A percentile compares a stretch with the other conserved stretches of the same genome.
Conservation (phyloP, 148 eudicot species). For the Rhododendron simsii region DNA sequence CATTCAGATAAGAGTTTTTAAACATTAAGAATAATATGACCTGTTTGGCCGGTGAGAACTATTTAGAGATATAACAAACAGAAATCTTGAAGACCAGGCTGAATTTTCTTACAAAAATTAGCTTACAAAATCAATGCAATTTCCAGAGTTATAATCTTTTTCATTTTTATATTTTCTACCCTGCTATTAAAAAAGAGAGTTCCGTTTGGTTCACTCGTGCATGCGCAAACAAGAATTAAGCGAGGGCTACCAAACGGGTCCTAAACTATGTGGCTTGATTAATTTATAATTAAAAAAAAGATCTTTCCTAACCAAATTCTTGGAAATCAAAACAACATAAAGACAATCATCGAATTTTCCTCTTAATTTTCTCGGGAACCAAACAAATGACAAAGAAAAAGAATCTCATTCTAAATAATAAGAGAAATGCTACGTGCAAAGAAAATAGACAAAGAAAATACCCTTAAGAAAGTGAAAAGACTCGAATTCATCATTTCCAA, state of each 20-base stretch:
- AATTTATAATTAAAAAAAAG: not conserved
- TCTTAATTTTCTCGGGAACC: not conserved
- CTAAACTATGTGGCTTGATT: not conserved
- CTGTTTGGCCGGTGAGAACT: slow-evolving; percentile 7
- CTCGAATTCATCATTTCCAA: not conserved
- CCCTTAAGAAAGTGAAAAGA: not conserved
- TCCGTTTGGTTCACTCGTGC: not conserved
- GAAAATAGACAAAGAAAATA: too few relatives aligned
- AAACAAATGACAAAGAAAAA: not conserved
- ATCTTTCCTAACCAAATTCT: not conserved
- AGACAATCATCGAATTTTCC: not conserved
- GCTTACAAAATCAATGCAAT: not conserved
- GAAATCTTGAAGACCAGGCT: not conserved
- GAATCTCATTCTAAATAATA: not conserved
- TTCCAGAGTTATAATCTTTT: not conserved
- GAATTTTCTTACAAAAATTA: not conserved
- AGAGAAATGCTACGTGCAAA: too few relatives aligned
- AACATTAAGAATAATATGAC: not conserved
- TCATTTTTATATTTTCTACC: not conserved
- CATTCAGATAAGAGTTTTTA: not conserved
- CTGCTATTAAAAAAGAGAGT: not conserved
- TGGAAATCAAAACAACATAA: not conserved
- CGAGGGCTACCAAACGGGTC: not conserved
- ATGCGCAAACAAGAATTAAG: not conserved
- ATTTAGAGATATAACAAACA: not conserved